Base-by-base conservation (phyloP, 495 filamentous ascomycete species). In the Aspergillus kassunensis region DNA sequence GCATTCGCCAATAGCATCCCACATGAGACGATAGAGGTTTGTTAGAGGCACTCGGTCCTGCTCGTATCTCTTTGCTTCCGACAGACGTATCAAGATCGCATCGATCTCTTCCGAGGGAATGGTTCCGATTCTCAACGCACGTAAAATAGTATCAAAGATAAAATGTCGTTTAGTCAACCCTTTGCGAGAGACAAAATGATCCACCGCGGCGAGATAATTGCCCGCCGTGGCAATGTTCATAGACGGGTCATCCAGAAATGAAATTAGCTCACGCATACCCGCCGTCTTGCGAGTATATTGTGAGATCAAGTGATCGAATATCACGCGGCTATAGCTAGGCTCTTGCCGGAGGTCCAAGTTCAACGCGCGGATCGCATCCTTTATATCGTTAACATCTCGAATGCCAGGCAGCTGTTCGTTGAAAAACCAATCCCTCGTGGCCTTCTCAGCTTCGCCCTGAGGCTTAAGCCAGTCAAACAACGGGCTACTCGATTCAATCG, bases 221-320 rank as follows among this genome's bases (percentile, higher is more conserved):
- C 69, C 60, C 11, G 73, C 65, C 12, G 70, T 68, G 4, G 46
- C 58, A 23, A 60, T 64, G 45, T 77, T 77, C 27, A 79, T 42
- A 23, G 60, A 60, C 0, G 61, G 62, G 43, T 80, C 75, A 36
- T 73, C 69, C 21, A 79, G 43, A 31, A 78, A 78, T 8, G 57
- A 44, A n/a, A 70, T 50, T 0, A 71, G 58, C 50, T 68, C 60
- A 13, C 64, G 29, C 54, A 61, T 29, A 23, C n/a, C n/a, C n/a
- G 1, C 11, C 16, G 12, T 45, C n/a, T 13, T 44, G 7, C 27
- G 41, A 4, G 36, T 34, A 3, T 55, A 56, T 7, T 46, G 55
- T 21, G 56, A 44, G 12, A 73, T 57, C 33, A 78, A 51, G 8
- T 65, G 63, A 36, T 64, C 43, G 51, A 79, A 74, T 16, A 73